These are phyloP conservation scores for Dionaea muscipula DNA, from an alignment of 179 eudicot species.

Conservation along the genomic window DNA sequence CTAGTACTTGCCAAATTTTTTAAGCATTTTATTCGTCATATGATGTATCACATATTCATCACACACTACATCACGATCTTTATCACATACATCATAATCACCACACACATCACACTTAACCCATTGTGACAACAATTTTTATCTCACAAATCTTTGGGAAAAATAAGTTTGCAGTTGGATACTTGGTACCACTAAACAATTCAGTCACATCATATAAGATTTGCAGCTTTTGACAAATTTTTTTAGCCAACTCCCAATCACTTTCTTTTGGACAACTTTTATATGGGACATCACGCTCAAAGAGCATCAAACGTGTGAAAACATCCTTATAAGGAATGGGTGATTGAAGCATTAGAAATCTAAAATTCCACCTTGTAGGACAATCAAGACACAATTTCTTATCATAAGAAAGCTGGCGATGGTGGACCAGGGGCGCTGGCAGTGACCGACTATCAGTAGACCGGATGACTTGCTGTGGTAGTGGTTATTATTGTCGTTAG, in stretches of 20 bases:
- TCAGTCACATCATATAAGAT: constrained; percentile 8
- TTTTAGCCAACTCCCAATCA: constrained; percentile 12
- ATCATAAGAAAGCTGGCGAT: neutral
- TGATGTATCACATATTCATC: neutral
- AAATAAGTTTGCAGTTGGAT: constrained; percentile 12
- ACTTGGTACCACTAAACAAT: constrained; percentile 10
- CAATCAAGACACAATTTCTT: neutral
- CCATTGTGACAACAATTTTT: neutral
- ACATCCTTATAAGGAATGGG: constrained; percentile 4
- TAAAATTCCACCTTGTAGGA: constrained; percentile 1
- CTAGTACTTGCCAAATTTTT: constrained; percentile 15
- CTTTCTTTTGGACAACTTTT: constrained; percentile 4
- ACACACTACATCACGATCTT: too few species aligned
- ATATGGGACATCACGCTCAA: neutral
- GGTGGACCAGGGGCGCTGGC: too few species aligned
- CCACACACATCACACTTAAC: neutral
- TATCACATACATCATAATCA: too few species aligned
- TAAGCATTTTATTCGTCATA: constrained; percentile 13
- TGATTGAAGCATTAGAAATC: constrained; percentile 3
- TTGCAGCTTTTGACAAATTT: constrained; percentile 15
- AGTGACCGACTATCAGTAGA: too few species aligned
- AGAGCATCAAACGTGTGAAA: constrained; percentile 4
- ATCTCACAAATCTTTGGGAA: constrained; percentile 15
- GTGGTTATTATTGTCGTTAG: too few species aligned
- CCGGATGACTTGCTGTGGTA: too few species aligned